Evolutionary conservation across 495 filamentous ascomycete species (phyloP).

Genomic region (Gamarada debralockiae): DNA sequence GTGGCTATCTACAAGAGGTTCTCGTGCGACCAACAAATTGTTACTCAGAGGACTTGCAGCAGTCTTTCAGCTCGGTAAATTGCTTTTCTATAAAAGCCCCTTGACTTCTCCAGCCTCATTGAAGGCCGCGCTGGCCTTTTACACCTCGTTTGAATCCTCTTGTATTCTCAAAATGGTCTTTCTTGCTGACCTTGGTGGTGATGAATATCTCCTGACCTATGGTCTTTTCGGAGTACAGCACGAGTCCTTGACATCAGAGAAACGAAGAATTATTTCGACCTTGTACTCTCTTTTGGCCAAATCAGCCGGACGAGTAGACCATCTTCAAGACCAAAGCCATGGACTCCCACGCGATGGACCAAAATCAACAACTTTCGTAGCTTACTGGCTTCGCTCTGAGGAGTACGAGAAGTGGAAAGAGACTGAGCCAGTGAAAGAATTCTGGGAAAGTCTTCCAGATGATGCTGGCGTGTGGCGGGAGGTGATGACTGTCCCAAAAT

Average conservation of each 20-base stretch:
- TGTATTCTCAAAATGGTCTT: constrained; percentile 11
- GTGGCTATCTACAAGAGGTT: no score
- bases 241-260: constrained; percentile 1
- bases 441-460: constrained; percentile 26
- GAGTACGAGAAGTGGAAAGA: constrained; percentile 1
- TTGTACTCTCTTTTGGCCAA: constrained; percentile 3
- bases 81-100: no score
- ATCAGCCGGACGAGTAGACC: constrained; percentile 10
- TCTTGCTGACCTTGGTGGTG: constrained; percentile 7
- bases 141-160: no score
- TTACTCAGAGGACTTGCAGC: no score
- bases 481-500: constrained; percentile 20
- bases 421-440: constrained; percentile 8
- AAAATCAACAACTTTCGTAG: constrained; percentile 1
- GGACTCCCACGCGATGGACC: background rate
- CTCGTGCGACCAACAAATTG: no score
- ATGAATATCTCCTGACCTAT: constrained; percentile 5
- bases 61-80: no score
- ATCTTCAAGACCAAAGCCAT: constrained; percentile 1
- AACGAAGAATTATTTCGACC: background rate
- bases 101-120: no score
- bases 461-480: constrained; percentile 31
- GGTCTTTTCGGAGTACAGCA: constrained; percentile 13
- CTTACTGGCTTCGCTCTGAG: constrained; percentile 6
- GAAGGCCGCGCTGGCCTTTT: no score